Evolutionary conservation across 2,329 filamentous ascomycete species (phyloP).

Genomic region (Alternaria postmessia): DNA sequence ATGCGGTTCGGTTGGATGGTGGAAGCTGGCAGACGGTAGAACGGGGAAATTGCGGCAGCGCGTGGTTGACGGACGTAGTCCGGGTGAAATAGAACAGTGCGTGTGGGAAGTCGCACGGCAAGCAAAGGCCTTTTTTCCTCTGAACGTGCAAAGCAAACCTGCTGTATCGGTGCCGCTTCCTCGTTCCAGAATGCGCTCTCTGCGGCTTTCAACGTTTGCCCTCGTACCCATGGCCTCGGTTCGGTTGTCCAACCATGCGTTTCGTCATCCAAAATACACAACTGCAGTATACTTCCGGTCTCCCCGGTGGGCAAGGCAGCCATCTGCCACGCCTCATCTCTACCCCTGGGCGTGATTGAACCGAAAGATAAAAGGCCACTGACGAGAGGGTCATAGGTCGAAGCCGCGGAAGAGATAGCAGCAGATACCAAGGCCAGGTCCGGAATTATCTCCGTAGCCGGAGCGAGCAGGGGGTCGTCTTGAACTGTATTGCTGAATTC

Average conservation of each 20-base stretch:
- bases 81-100: conserved; percentile 59
- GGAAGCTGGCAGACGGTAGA: conserved; percentile 52
- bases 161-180: conserved; percentile 62
- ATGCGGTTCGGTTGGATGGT: conserved; percentile 65
- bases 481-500: conserved; percentile 26
- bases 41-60: conserved; percentile 22
- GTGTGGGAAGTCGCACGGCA: conserved; percentile 58
- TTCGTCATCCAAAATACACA: conserved; percentile 62
- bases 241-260: conserved; percentile 64
- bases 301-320: conserved; percentile 59
- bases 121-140: conserved; percentile 57
- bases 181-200: conserved; percentile 64
- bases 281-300: conserved; percentile 65
- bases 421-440: conserved; percentile 37
- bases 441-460: conserved; percentile 32
- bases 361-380: conserved; percentile 65
- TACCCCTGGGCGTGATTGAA: conserved; percentile 58
- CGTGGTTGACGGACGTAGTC: conserved; percentile 24
- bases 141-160: conserved; percentile 60
- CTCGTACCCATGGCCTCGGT: conserved; percentile 57
- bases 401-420: conserved; percentile 40
- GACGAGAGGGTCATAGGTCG: conserved; percentile 51
- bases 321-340: conserved; percentile 38
- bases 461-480: conserved; percentile 33
- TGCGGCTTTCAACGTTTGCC: conserved; percentile 55